A percentile compares a stretch with the other conserved stretches of the same genome.
Evolutionary conservation across 371 early-diverging fungal genomes (phyloP).

Genomic region (Amoeboaphelidium protococcarum): DNA sequence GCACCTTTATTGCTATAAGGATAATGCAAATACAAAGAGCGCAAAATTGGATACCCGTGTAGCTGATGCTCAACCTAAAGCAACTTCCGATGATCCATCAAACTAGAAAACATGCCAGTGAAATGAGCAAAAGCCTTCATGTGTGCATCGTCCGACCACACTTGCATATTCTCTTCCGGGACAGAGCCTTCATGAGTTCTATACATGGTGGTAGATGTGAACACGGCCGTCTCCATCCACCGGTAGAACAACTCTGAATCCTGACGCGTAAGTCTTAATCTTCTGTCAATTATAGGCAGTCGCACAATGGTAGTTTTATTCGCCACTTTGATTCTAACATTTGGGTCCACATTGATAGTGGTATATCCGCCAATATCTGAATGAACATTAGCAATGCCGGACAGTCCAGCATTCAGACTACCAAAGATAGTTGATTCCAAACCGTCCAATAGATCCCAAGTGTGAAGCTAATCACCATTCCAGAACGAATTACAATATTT

Average conservation of each 20-base stretch:
- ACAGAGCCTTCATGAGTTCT: constrained; percentile 20
- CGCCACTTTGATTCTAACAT: constrained; percentile 9
- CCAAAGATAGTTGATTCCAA: not conserved
- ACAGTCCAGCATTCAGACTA: constrained; percentile 3
- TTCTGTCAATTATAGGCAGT: not conserved
- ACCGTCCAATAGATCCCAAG: not conserved
- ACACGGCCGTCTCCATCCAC: constrained; percentile 25
- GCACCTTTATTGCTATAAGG: constrained; percentile 9
- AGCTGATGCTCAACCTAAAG: constrained; percentile 18
- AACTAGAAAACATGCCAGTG: constrained; percentile 11
- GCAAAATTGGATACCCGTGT: constrained; percentile 21
- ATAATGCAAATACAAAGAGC: constrained; percentile 20
- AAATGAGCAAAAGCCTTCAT: constrained; percentile 12
- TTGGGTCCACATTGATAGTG: constrained; percentile 9
- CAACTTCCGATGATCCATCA: constrained; percentile 10
- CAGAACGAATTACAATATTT: not conserved
- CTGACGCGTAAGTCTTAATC: not conserved
- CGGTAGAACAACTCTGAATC: constrained; percentile 15
- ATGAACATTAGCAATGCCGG: constrained; percentile 18
- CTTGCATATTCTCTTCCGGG: constrained; percentile 20
- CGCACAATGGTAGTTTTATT: not conserved
- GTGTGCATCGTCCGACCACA: constrained; percentile 16
- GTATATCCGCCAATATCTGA: constrained; percentile 21
- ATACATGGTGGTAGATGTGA: constrained; percentile 12
- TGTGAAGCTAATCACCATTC: not conserved